Evolutionary conservation across 768 basidiomycete species (phyloP).

Genomic region (Hypholoma sublateritium): DNA sequence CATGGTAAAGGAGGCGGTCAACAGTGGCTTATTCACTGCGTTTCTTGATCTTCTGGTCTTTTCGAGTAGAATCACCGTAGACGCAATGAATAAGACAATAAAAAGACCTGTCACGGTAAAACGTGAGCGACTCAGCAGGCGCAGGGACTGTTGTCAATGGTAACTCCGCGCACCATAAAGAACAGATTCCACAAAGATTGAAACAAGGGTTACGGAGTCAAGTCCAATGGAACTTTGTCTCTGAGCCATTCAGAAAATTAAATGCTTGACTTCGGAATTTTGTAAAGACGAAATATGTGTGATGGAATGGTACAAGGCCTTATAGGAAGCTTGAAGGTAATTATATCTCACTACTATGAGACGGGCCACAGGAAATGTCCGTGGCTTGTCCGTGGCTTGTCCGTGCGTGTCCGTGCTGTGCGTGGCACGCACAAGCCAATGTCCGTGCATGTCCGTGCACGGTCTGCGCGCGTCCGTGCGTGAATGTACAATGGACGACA

Average conservation of each 20-base stretch:
- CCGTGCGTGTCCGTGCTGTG: no score
- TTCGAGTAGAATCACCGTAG: conserved; percentile 5
- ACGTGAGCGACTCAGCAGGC: no score
- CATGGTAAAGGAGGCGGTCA: conserved; percentile 10
- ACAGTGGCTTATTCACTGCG: conserved; percentile 6
- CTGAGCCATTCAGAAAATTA: neutral
- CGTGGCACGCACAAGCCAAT: no score
- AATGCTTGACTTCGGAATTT: neutral
- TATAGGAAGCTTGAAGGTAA: no score
- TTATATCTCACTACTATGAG: no score
- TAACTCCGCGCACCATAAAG: conserved; percentile 9
- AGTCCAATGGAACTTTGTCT: conserved; percentile 2
- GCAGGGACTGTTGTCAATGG: neutral
- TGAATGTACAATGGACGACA: no score
- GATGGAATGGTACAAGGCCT: no score
- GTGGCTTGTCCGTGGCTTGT: no score
- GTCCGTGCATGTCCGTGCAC: no score
- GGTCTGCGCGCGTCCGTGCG: no score
- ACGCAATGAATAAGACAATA: conserved; percentile 9
- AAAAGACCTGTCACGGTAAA: conserved; percentile 8
- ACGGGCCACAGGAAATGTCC: no score
- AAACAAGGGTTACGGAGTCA: conserved; percentile 10
- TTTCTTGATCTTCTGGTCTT: conserved; percentile 1
- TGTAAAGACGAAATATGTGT: no score
- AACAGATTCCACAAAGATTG: conserved; percentile 11